Base-by-base conservation (phyloP, 306 rosid species). In the Heteromeles arbutifolia region DNA sequence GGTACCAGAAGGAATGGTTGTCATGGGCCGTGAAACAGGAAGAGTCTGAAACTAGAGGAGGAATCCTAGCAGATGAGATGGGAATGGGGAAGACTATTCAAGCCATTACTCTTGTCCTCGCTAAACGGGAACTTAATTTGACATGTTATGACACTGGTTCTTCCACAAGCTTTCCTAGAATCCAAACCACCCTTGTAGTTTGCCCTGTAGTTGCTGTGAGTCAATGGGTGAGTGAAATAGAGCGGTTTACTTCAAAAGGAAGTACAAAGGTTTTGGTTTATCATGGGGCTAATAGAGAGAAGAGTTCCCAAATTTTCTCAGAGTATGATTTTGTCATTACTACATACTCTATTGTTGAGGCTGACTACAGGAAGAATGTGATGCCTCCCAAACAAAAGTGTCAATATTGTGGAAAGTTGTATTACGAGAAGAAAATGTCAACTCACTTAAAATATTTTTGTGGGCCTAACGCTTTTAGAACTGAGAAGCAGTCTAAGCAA, bases 41-140 rank as follows among this genome's bases (percentile, higher is more conserved):
- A 82, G 72, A 59, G 31, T 90, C 92, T 75, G 69, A 12, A 15
- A 76, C 63, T 71, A 89, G 79, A 82, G 98, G 98, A 56, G 97
- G 98, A 62, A 94, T 94, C 70, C 98, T 94, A 68, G 98, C 98
- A 11, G 98, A 94, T 78, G 98, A 94, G 82, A 94, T 94, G 97
- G 98, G 98, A 64, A 94, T 94, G 98, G 97, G 98, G 74, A 94
- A 94, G 80, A 94, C 98, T 70, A 77, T 92, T 73, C 97, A 94
- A 90, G 97, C 98, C 19, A 94, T 94, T 82, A 85, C 98, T 12
- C 96, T 94, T 62, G 98, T 94, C 75, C 96, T 94, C 76, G 90
- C 96, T 39, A 87, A 87, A 79, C 93, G 88, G 29, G 92, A 87
- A 22, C 29, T 84, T 14, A 34, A 13, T 28, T 67, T 29, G 44